A percentile compares a stretch with the other conserved stretches of the same genome.
Conservation (phyloP, 1,284 basidiomycete genomes). For the Leccinum colubrinum region DNA sequence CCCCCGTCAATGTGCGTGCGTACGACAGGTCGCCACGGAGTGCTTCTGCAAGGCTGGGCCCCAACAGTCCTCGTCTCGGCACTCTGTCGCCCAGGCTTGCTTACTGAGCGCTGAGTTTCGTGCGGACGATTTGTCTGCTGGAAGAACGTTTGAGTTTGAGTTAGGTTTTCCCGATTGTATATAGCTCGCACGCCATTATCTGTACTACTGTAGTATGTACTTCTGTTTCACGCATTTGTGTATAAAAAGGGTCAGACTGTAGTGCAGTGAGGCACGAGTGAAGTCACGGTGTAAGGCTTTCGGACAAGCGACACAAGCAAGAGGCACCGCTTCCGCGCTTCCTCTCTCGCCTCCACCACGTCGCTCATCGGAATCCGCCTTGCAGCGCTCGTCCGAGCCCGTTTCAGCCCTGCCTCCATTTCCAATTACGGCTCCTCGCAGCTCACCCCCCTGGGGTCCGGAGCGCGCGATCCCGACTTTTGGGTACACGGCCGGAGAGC, state of each 20-base stretch:
- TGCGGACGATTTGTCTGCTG: neutral
- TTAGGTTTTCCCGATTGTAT: neutral
- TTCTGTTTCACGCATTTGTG: neutral
- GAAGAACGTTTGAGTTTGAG: neutral
- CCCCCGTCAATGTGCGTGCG: neutral
- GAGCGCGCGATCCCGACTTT: too few species aligned
- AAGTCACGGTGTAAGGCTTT: too few species aligned
- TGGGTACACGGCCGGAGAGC: too few species aligned
- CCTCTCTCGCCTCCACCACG: too few species aligned
- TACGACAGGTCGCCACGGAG: constrained; percentile 19
- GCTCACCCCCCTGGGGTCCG: too few species aligned
- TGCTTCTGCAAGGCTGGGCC: constrained; percentile 10
- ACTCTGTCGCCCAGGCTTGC: constrained; percentile 11
- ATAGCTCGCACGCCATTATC: neutral
- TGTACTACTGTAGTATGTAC: neutral
- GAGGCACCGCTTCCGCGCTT: too few species aligned
- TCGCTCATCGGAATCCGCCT: too few species aligned
- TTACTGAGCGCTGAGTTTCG: constrained; percentile 13
- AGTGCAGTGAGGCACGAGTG: too few species aligned
- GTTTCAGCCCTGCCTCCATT: too few species aligned
- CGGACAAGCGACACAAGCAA: too few species aligned
- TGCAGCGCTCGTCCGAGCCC: too few species aligned
- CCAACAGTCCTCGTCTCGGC: constrained; percentile 14
- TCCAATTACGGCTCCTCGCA: too few species aligned
- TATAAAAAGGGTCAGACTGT: neutral